phyloP scores from a whole-genome alignment of 371 early-diverging fungal species.

The Actinomucor elegans region DNA sequence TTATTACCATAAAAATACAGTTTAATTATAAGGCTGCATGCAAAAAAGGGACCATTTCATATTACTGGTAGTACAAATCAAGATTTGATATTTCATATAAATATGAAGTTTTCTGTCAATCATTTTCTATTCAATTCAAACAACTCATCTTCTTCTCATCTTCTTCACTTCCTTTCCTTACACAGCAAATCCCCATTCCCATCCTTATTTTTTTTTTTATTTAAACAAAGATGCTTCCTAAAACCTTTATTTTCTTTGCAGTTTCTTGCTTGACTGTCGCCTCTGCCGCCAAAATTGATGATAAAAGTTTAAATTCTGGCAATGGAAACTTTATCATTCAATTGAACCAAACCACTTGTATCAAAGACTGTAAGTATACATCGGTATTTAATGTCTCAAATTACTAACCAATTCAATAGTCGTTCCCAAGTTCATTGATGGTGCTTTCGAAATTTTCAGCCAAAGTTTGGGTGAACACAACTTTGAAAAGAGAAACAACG shows the following conservation, averaged over 20 bases:
- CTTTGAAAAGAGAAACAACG: conserved; percentile 8
- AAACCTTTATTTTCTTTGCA: conserved; percentile 9
- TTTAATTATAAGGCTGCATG: too few species aligned
- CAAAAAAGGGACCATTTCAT: too few species aligned
- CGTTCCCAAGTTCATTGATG: conserved; percentile 31
- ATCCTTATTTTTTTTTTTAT: background rate
- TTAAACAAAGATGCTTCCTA: background rate
- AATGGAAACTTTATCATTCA: conserved; percentile 37
- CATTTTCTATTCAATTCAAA: background rate
- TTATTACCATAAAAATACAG: too few species aligned
- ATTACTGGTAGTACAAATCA: conserved; percentile 2
- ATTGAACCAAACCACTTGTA: conserved; percentile 17
- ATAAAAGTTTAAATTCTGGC: conserved; percentile 2
- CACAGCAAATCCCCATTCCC: background rate
- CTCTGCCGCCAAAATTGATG: conserved; percentile 1
- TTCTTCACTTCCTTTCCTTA: background rate
- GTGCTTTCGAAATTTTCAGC: conserved; percentile 15
- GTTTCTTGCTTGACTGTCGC: conserved; percentile 3
- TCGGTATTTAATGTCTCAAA: background rate
- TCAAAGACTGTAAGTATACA: conserved; percentile 29
- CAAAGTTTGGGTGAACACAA: conserved; percentile 3
- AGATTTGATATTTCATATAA: background rate
- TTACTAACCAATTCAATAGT: too few species aligned
- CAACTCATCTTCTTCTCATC: too few species aligned
- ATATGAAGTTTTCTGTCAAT: background rate